phyloP scores from a whole-genome alignment of 1,284 basidiomycete genomes.

The Vanrija sp. region DNA sequence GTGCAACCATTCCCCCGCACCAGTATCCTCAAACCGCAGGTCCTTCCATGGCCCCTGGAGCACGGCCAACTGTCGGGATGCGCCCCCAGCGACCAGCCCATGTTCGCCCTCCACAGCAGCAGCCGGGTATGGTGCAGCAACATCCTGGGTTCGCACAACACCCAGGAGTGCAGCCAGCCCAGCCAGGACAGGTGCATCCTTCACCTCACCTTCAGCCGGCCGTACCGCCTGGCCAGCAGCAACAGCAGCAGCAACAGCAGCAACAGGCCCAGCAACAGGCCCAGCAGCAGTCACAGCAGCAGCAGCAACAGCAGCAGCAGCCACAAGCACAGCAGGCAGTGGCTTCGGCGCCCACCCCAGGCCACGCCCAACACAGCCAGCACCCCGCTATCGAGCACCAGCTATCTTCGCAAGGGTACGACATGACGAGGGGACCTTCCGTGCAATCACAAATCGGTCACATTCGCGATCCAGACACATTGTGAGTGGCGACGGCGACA shows the following conservation, averaged over 20 bases:
- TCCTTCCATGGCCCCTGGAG: constrained; percentile 7
- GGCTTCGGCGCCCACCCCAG: constrained; percentile 15
- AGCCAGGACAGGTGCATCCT: constrained; percentile 21
- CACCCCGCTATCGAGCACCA: constrained; percentile 18
- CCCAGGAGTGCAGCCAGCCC: constrained; percentile 14
- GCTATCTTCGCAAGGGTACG: constrained; percentile 21
- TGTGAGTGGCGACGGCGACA: constrained; percentile 27
- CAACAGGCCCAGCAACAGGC: constrained; percentile 13
- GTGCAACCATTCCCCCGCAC: constrained; percentile 21
- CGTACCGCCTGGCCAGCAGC: constrained; percentile 12
- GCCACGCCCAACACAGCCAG: constrained; percentile 13
- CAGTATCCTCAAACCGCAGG: constrained; percentile 19
- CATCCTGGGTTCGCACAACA: constrained; percentile 16
- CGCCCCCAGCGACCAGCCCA: constrained; percentile 13
- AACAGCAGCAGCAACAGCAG: too few relatives aligned
- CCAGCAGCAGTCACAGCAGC: too few relatives aligned
- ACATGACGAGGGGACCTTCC: constrained; percentile 35
- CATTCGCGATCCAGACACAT: constrained; percentile 27
- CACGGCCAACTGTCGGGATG: constrained; percentile 12
- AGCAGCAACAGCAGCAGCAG: too few relatives aligned
- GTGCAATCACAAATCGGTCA: constrained; percentile 24
- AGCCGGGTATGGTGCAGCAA: constrained; percentile 9
- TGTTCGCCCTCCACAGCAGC: constrained; percentile 9
- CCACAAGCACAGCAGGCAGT: constrained; percentile 22
- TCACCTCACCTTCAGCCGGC: constrained; percentile 11